Evolutionary conservation across 805 yeast genomes (phyloP), one percentile per base, ranked within the genome.

Genomic region (Candida nemodendra): DNA sequence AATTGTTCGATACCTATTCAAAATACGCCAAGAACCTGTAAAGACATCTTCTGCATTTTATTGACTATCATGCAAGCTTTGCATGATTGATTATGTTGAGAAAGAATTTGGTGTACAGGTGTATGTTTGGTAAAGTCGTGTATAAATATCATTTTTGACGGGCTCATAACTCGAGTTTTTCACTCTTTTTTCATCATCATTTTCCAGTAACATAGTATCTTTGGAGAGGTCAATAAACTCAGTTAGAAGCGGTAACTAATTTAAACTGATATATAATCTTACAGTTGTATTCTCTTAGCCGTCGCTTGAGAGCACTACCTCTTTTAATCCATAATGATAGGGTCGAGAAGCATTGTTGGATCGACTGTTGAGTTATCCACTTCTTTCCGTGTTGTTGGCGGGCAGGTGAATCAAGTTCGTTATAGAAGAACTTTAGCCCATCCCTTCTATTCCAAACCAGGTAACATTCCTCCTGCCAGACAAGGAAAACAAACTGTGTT

Each of bases 371-470:
- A 13, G 25, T 19, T 25, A 21, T 12, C 24, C 39, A 13, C 21
- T 16, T 30, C 39, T 9, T 44, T 45, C 19, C 45, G 44, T 30
- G 30, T 36, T 26, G 30, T 40, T 4, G 44, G 50, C 23, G 30
- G 41, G 8, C 76, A 70, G 40, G 62, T 69, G 28, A 65, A 69
- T 41, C 68, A 70, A 48, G 71, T 71, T 39, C 66, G 69, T 51
- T 73, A 78, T 26, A 66, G 73, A 50, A 66, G 81, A 58, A 64
- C 67, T 29, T 58, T 76, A 32, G 80, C 79, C 2, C 77, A 77
- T 49, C 81, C 81, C 8, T 60, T 61, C 29, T 76, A 74, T 48
- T 70, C 71, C n/a, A 68, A 65, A 41, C 64, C 69, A 38, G 66
- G 66, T 42, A 46, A 66, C 59, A 52, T 68, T 67, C 62, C 63